These are phyloP conservation scores for Globisporangium rhizosaccharum DNA, from an alignment of 352 stramenopile species.

Conservation along the genomic window DNA sequence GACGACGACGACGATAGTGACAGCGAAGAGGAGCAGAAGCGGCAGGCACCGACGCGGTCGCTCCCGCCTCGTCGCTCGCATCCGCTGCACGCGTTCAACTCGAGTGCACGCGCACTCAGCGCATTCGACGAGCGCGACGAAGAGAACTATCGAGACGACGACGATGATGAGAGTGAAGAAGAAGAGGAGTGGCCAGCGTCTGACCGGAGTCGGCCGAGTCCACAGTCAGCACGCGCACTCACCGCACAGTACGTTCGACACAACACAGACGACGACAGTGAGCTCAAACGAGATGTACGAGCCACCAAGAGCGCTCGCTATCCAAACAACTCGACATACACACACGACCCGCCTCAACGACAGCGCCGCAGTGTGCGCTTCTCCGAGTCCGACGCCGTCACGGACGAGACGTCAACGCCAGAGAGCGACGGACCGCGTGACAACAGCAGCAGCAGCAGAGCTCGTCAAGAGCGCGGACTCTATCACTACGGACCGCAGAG, in stretches of 20 bases:
- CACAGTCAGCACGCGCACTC: neutral
- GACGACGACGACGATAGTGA: neutral
- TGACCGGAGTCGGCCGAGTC: neutral
- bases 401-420: slow-evolving; percentile 22
- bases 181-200: slow-evolving; percentile 8
- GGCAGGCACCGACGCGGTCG: neutral
- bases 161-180: neutral
- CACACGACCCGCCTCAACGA: neutral
- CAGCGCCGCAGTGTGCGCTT: slow-evolving; percentile 6
- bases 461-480: neutral
- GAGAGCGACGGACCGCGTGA: slow-evolving; percentile 18
- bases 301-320: neutral
- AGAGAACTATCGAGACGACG: slow-evolving; percentile 1
- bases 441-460: slow-evolving; percentile 2
- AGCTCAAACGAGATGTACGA: neutral
- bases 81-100: neutral
- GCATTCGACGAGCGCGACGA: slow-evolving; percentile 1
- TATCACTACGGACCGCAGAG: slow-evolving; percentile 6
- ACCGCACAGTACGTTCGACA: slow-evolving; percentile 6
- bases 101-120: no score
- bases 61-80: neutral
- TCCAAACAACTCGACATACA: neutral
- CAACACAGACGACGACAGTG: neutral
- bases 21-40: slow-evolving; percentile 1
- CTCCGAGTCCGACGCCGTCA: slow-evolving; percentile 15